These are phyloP conservation scores for Epichloe typhina DNA, from an alignment of 2,329 filamentous ascomycete genomes.

Conservation along the genomic window DNA sequence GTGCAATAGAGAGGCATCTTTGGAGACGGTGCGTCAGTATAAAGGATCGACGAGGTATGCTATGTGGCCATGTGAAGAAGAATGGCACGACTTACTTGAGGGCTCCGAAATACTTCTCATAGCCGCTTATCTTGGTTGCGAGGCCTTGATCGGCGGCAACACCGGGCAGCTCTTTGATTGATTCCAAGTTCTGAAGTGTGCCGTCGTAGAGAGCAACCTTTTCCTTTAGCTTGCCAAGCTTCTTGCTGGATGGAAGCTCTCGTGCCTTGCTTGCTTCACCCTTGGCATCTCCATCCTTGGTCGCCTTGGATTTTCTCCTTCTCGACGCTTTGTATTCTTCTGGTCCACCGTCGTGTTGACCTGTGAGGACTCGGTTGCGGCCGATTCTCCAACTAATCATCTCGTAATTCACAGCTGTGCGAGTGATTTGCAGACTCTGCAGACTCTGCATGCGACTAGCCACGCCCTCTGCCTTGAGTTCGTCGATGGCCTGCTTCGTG, in stretches of 20 bases:
- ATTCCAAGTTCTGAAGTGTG: constrained; percentile 79
- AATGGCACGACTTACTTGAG: constrained; percentile 52
- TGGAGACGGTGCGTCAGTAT: background rate
- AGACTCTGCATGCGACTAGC: constrained; percentile 78
- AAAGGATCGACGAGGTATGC: background rate
- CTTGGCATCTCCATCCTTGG: constrained; percentile 20
- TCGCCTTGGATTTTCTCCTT: constrained; percentile 32
- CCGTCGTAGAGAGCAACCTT: constrained; percentile 84
- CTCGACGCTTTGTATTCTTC: constrained; percentile 35
- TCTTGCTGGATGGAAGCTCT: constrained; percentile 58
- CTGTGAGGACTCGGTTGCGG: constrained; percentile 78
- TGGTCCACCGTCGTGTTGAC: constrained; percentile 63
- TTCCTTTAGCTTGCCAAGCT: constrained; percentile 70
- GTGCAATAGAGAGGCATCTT: constrained; percentile 74
- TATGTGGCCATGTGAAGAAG: background rate
- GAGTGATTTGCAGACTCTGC: constrained; percentile 80
- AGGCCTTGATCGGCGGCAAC: constrained; percentile 74
- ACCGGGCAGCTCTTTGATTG: constrained; percentile 78
- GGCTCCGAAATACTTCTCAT: constrained; percentile 72
- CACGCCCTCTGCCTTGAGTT: constrained; percentile 71
- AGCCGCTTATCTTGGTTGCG: constrained; percentile 63
- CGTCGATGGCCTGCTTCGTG: constrained; percentile 85
- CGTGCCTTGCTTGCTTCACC: constrained; percentile 29
- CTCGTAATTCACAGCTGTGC: constrained; percentile 86
- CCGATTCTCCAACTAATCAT: constrained; percentile 92